Evolutionary conservation across 257 asterid species (phyloP).

Genomic region (Linaria vulgaris): DNA sequence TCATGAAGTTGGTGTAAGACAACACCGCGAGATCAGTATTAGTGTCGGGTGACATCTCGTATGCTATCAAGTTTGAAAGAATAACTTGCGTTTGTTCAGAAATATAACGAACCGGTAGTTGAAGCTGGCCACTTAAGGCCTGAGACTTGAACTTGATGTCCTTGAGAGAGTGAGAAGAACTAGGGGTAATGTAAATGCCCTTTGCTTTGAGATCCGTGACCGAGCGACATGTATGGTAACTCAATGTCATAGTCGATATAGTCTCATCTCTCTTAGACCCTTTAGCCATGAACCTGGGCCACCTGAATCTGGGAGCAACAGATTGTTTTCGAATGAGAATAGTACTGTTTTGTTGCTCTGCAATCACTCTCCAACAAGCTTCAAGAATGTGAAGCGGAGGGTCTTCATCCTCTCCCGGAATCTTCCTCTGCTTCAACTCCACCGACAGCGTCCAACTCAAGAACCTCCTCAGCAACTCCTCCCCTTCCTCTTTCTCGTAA

Average conservation of each 20-base stretch:
- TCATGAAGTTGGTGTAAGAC: slow-evolving; percentile 32
- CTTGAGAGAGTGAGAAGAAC: slow-evolving; percentile 5
- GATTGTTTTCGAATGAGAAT: background rate
- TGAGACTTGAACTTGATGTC: slow-evolving; percentile 6
- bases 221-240: slow-evolving; percentile 9
- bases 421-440: background rate
- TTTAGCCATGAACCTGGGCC: too few relatives aligned
- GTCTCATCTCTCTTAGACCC: background rate
- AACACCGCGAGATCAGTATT: slow-evolving; percentile 21
- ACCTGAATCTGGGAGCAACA: background rate
- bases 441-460: background rate
- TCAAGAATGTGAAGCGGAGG: slow-evolving; percentile 20
- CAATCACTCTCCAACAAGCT: slow-evolving; percentile 21
- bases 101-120: background rate
- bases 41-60: slow-evolving; percentile 26
- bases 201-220: slow-evolving; percentile 13
- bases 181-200: slow-evolving; percentile 15
- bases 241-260: background rate
- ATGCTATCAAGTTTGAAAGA: slow-evolving; percentile 32
- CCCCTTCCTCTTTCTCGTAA: background rate
- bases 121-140: background rate
- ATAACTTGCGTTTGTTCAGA: background rate
- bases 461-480: background rate
- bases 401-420: slow-evolving; percentile 7
- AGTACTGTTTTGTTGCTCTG: background rate